Percentiles rank a stretch among this genome's conserved stretches.
These are phyloP conservation scores for Fusarium foetens DNA, from an alignment of 2,329 filamentous ascomycete genomes.

Conservation along the genomic window DNA sequence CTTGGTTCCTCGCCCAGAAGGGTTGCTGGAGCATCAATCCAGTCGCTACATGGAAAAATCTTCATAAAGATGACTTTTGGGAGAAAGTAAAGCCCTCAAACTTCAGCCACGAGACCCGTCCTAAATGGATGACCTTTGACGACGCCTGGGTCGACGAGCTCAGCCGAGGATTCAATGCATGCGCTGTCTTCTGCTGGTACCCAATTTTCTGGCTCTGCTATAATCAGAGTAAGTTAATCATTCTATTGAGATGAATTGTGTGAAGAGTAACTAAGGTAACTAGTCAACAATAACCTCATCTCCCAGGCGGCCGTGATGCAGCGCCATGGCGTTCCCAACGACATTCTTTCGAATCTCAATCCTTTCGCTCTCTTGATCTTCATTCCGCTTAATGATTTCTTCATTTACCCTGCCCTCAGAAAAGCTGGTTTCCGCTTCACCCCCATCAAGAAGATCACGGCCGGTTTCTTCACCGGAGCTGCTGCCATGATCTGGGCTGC, in stretches of 20 bases:
- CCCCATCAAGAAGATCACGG: slow-evolving; percentile 79
- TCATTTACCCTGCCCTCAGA: slow-evolving; percentile 75
- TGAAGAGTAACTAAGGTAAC: slow-evolving; percentile 33
- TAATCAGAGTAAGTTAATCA: slow-evolving; percentile 51
- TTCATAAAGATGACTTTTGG: slow-evolving; percentile 70
- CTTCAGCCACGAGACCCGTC: slow-evolving; percentile 65
- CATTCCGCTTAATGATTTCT: slow-evolving; percentile 74
- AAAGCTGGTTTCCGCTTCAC: slow-evolving; percentile 73
- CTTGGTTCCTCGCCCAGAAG: slow-evolving; percentile 71
- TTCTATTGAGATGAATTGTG: not conserved
- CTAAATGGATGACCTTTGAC: slow-evolving; percentile 80
- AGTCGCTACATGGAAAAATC: slow-evolving; percentile 65
- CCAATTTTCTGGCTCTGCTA: slow-evolving; percentile 69
- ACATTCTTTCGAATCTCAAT: slow-evolving; percentile 79
- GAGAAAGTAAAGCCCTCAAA: slow-evolving; percentile 74
- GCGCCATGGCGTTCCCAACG: slow-evolving; percentile 78
- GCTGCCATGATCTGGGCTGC: slow-evolving; percentile 67
- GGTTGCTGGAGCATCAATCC: slow-evolving; percentile 77
- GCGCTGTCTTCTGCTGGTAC: slow-evolving; percentile 75
- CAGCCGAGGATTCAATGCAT: slow-evolving; percentile 72
- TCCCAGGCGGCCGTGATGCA: slow-evolving; percentile 73
- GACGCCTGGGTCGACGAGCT: slow-evolving; percentile 84
- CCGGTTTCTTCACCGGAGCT: slow-evolving; percentile 73
- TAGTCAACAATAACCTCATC: slow-evolving; percentile 67
- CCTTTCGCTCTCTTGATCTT: slow-evolving; percentile 79